Evolutionary conservation across 495 filamentous ascomycete species (phyloP).

Genomic region (Hypoxylon lienhwacheense): DNA sequence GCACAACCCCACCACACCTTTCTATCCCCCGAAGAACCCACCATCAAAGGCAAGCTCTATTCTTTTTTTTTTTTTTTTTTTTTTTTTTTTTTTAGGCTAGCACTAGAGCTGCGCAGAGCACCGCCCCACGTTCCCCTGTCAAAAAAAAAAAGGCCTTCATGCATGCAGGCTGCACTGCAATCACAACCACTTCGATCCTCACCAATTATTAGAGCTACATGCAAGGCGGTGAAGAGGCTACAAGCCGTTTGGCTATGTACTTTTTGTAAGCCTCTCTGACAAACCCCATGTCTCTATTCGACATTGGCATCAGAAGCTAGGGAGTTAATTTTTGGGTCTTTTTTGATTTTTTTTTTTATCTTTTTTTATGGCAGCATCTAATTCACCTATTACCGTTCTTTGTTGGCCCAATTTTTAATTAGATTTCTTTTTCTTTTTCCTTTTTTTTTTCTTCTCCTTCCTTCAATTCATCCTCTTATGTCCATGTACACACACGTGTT

Average conservation of each 20-base stretch:
- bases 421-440: too few relatives aligned
- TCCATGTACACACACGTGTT: conserved; percentile 13
- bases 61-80: conserved; percentile 26
- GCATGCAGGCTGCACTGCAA: conserved; percentile 31
- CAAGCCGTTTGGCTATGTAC: conserved; percentile 36
- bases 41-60: conserved; percentile 23
- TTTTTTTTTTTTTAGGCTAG: conserved; percentile 32
- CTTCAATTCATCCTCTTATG: conserved; percentile 15
- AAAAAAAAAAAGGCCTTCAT: conserved; percentile 26
- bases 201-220: conserved; percentile 31
- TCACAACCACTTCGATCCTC: conserved; percentile 35
- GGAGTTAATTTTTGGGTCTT: conserved; percentile 17
- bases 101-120: conserved; percentile 29
- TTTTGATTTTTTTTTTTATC: too few relatives aligned
- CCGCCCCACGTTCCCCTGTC: conserved; percentile 14
- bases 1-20: conserved; percentile 32
- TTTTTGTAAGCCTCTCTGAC: conserved; percentile 35
- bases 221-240: conserved; percentile 39
- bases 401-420: too few relatives aligned
- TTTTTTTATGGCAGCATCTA: conserved; percentile 17
- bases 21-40: conserved; percentile 20
- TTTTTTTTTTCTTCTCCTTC: conserved; percentile 1
- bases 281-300: conserved; percentile 34
- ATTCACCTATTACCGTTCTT: conserved; percentile 27
- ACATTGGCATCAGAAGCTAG: conserved; percentile 25